phyloP scores from a whole-genome alignment of 345 rosid species.

The Salix arbutifolia region DNA sequence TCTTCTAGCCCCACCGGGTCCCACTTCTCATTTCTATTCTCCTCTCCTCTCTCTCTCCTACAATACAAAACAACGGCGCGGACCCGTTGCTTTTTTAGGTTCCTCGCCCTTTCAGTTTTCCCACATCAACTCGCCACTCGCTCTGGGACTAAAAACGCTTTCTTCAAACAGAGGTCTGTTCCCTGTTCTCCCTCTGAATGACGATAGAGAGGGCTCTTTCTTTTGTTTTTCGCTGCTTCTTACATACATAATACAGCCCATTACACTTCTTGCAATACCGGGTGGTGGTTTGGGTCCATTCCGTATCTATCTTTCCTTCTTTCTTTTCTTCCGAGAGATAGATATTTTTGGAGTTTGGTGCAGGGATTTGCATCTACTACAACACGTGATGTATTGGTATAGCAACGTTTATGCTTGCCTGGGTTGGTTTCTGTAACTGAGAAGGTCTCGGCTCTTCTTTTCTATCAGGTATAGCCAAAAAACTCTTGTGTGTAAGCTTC shows the following conservation, averaged over 20 bases:
- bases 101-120: no score
- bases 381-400: not conserved
- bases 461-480: not conserved
- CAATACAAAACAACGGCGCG: conserved; percentile 41
- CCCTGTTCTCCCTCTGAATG: not conserved
- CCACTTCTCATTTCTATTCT: conserved; percentile 8
- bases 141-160: no score
- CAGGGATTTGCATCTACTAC: not conserved
- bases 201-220: not conserved
- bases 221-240: not conserved
- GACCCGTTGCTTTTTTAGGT: not conserved
- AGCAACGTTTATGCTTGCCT: not conserved
- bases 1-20: conserved; percentile 27
- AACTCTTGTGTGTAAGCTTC: not conserved
- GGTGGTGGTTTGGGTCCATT: conserved; percentile 2
- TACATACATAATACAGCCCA: not conserved
- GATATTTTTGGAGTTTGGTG: not conserved
- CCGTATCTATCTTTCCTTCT: not conserved
- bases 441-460: not conserved
- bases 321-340: not conserved
- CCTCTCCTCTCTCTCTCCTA: conserved; percentile 8
- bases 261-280: not conserved
- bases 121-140: no score
- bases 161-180: not conserved
- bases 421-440: conserved; percentile 1